Evolutionary conservation across 371 early-diverging fungal genomes (phyloP).

Genomic region (Syncephalis plumigaleata): DNA sequence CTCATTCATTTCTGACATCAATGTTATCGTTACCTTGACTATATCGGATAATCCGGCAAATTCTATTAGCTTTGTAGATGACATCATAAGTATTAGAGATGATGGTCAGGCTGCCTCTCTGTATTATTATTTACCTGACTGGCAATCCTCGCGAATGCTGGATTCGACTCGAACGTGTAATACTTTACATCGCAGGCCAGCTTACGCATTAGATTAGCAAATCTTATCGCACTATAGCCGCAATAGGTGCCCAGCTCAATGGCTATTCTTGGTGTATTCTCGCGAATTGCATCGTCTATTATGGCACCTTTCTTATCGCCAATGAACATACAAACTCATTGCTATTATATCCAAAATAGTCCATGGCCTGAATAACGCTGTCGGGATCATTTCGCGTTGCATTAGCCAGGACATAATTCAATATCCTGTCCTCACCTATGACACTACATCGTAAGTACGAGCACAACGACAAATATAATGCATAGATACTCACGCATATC

Average conservation of each 20-base stretch:
- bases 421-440: neutral
- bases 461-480: too few species aligned
- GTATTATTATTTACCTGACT: too few species aligned
- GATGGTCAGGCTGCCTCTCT: too few species aligned
- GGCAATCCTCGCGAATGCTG: neutral
- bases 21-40: too few species aligned
- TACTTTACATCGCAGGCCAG: neutral
- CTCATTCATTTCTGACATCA: too few species aligned
- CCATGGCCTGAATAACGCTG: constrained; percentile 1
- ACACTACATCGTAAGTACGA: too few species aligned
- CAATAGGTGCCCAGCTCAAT: neutral
- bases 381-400: neutral
- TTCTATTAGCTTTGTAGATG: too few species aligned
- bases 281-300: neutral
- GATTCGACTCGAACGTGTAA: neutral
- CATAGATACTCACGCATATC: too few species aligned
- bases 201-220: neutral
- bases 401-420: constrained; percentile 1
- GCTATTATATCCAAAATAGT: neutral
- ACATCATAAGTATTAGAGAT: too few species aligned
- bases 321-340: neutral
- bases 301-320: constrained; percentile 1
- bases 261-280: neutral
- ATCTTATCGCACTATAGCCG: neutral
- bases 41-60: too few species aligned